Conservation (phyloP, 495 filamentous ascomycete species). For the Aspergillus sparsus region DNA sequence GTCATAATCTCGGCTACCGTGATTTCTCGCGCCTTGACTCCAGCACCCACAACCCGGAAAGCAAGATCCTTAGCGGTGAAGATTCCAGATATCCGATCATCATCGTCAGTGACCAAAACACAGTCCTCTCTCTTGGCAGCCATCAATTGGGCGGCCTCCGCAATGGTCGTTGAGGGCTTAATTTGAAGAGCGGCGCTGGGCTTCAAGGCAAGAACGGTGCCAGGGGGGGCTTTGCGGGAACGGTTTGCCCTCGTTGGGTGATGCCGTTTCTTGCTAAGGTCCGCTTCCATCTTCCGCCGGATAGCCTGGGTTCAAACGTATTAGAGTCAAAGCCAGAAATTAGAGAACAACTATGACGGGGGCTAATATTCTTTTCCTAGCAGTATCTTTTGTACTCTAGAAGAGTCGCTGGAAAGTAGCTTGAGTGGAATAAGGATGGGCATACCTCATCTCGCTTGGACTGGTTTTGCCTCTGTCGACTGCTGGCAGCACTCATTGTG, state of each 20-base stretch:
- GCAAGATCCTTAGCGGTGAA: conserved; percentile 99
- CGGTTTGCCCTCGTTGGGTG: conserved; percentile 71
- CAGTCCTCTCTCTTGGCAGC: conserved; percentile 98
- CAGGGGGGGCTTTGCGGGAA: conserved; percentile 90
- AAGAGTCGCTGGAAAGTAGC: background rate
- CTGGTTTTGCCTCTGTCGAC: conserved; percentile 87
- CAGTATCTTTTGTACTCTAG: background rate
- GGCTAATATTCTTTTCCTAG: background rate
- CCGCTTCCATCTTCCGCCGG: conserved; percentile 91
- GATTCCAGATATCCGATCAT: conserved; percentile 96
- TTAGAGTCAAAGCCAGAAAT: conserved; percentile 2
- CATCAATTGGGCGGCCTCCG: conserved; percentile 98
- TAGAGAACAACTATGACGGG: background rate
- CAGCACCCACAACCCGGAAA: conserved; percentile 91
- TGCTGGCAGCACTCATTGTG: conserved; percentile 72
- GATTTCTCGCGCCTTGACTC: conserved; percentile 85
- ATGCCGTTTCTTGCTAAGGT: conserved; percentile 96
- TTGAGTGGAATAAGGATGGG: conserved; percentile 15
- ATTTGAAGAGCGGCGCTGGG: conserved; percentile 96
- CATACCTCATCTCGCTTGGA: conserved; percentile 96
- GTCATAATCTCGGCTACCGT: conserved; percentile 99
- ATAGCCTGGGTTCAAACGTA: conserved; percentile 67
- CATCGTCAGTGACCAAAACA: conserved; percentile 97
- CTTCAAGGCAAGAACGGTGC: conserved; percentile 91
- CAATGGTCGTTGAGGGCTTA: conserved; percentile 90